Conservation (phyloP, 2,329 filamentous ascomycete species). For the Aspergillus ruber region DNA sequence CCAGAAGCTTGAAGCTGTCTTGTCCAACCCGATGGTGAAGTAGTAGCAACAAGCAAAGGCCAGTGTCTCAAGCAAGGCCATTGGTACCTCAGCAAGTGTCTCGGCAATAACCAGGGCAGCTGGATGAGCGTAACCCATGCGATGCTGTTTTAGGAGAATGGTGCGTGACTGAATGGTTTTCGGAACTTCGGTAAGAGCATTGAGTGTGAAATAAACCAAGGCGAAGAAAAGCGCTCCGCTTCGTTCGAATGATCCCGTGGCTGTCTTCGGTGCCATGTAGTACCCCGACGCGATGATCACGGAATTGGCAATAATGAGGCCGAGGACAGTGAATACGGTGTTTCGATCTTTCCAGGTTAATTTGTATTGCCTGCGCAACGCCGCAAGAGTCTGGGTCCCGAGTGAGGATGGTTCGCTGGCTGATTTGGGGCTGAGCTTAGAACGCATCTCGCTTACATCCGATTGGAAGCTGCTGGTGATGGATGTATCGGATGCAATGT, state of each 20-base stretch:
- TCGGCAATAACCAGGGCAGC: neutral
- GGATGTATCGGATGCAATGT: neutral
- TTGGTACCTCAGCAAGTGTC: neutral
- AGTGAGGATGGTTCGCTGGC: neutral
- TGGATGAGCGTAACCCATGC: neutral
- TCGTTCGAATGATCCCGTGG: slow-evolving; percentile 1
- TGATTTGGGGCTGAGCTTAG: neutral
- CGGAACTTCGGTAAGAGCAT: neutral
- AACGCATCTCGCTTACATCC: neutral
- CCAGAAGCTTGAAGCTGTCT: neutral
- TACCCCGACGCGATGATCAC: neutral
- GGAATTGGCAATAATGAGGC: neutral
- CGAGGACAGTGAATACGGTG: neutral
- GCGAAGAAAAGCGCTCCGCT: slow-evolving; percentile 1
- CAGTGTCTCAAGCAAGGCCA: neutral
- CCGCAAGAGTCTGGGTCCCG: neutral
- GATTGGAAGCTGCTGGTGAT: neutral
- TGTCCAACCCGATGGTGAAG: neutral
- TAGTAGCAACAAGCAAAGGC: slow-evolving; percentile 2
- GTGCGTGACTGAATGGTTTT: neutral
- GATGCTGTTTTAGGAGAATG: neutral
- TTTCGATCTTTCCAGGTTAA: neutral
- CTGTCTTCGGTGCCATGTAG: slow-evolving; percentile 1
- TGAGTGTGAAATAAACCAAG: neutral
- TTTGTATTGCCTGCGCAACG: neutral